Conservation (phyloP, 2,329 filamentous ascomycete species). For the Fusarium miscanthi region DNA sequence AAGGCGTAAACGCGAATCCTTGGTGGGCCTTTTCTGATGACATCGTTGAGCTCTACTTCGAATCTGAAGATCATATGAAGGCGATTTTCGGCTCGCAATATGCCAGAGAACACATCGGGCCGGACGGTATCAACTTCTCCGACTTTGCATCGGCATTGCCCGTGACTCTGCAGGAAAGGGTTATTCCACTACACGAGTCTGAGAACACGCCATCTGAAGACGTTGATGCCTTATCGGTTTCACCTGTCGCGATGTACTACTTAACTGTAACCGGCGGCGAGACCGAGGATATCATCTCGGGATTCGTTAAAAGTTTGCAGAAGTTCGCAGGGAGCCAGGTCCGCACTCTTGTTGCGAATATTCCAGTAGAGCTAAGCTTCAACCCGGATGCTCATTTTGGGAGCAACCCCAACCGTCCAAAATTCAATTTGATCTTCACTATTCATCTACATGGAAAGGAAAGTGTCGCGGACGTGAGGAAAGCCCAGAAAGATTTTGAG, state of each 20-base stretch:
- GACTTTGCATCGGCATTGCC: neutral
- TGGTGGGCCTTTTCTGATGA: neutral
- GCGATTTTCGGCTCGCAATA: neutral
- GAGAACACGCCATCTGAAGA: neutral
- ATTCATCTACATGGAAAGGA: neutral
- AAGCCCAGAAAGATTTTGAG: neutral
- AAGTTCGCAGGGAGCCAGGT: neutral
- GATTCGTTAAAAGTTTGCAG: neutral
- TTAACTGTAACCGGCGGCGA: no score
- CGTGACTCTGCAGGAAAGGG: neutral
- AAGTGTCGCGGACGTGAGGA: neutral
- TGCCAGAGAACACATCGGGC: neutral
- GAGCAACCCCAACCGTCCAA: neutral
- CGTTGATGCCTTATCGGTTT: neutral
- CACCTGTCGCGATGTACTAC: neutral
- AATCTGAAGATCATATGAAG: neutral
- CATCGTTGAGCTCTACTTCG: neutral
- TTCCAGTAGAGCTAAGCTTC: neutral
- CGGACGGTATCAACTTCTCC: neutral
- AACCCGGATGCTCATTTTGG: neutral
- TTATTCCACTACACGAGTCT: neutral
- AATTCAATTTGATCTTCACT: neutral
- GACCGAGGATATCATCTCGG: neutral
- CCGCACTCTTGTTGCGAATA: neutral
- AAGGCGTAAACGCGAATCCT: neutral